Evolutionary conservation across 352 stramenopile species (phyloP), one percentile per base, ranked within the genome.

Genomic region (Pythium angustatum): DNA sequence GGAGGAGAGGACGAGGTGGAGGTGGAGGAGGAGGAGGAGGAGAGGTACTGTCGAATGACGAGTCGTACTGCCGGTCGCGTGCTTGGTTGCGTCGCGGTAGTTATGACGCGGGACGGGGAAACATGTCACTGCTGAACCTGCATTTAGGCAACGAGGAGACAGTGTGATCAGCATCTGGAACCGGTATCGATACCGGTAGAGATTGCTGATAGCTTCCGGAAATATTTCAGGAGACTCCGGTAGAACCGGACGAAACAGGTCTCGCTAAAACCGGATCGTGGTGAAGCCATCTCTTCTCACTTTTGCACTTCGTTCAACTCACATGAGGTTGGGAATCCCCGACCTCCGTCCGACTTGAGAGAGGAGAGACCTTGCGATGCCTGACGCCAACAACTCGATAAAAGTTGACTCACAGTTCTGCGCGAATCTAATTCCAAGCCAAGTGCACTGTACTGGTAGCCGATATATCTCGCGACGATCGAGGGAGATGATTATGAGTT

Each of bases 231-330:
- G 30, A 17, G 4, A 51, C 5, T 59, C 45, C 14, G 24, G 45
- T 66, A 66, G 53, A 58, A 54, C 48, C 48, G 59, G 50, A 58
- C 50, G 30, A 58, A 58, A 47, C 40, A 27, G 19, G n/a, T 47
- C 54, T 55, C 28, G 44, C 41, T 41, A 24, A 61, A 51, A 61
- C 33, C 54, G 54, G 53, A 60, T 60, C 53, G 36, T 21, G 2
- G 30, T 53, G 45, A 53, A 53, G 12, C 28, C 45, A 53, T 53
- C 12, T 36, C 45, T 47, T 47, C n/a, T n/a, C n/a, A n/a, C n/a
- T n/a, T n/a, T n/a, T n/a, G n/a, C n/a, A n/a, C n/a, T n/a, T n/a
- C n/a, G n/a, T n/a, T n/a, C n/a, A n/a, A n/a, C n/a, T n/a, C n/a
- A n/a, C n/a, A n/a, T n/a, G n/a, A n/a, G n/a, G n/a, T n/a, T n/a